Conservation (phyloP, 495 filamentous ascomycete species). For the Daldinia decipiens region DNA sequence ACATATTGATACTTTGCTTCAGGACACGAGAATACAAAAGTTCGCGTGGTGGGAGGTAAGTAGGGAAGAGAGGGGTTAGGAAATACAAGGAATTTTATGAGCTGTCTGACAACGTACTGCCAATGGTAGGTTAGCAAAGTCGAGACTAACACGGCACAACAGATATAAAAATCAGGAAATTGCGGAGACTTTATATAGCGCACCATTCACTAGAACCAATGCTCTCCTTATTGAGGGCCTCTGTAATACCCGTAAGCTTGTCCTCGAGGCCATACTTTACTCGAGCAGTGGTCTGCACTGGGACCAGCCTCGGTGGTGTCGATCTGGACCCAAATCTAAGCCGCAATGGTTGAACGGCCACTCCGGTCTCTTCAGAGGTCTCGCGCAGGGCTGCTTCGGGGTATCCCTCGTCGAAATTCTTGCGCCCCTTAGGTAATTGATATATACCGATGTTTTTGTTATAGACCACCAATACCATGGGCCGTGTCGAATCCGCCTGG, state of each 20-base stretch:
- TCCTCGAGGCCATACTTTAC: slow-evolving; percentile 41
- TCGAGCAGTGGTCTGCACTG: slow-evolving; percentile 17
- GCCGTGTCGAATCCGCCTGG: slow-evolving; percentile 37
- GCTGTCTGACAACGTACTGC: slow-evolving; percentile 25
- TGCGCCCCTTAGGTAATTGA: slow-evolving; percentile 60
- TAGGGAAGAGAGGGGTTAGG: background rate
- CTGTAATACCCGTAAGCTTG: slow-evolving; percentile 42
- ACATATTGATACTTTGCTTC: slow-evolving; percentile 24
- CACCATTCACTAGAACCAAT: slow-evolving; percentile 49
- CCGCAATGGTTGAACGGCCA: slow-evolving; percentile 49
- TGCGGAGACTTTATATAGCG: slow-evolving; percentile 13
- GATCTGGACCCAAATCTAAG: slow-evolving; percentile 52
- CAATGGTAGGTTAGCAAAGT: slow-evolving; percentile 22
- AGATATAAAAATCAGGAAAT: slow-evolving; percentile 5
- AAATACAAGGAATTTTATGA: slow-evolving; percentile 7
- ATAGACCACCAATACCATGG: slow-evolving; percentile 53
- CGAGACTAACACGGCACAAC: slow-evolving; percentile 12
- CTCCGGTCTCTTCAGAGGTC: slow-evolving; percentile 58
- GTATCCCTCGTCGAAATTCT: slow-evolving; percentile 57
- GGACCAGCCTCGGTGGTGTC: slow-evolving; percentile 41
- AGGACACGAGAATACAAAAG: background rate
- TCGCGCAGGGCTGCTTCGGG: slow-evolving; percentile 56
- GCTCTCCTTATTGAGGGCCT: slow-evolving; percentile 44
- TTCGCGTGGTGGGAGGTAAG: too few relatives aligned
- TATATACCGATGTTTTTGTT: slow-evolving; percentile 56